Conservation (phyloP, 148 eudicot genomes). For the Euryodendron excelsum region DNA sequence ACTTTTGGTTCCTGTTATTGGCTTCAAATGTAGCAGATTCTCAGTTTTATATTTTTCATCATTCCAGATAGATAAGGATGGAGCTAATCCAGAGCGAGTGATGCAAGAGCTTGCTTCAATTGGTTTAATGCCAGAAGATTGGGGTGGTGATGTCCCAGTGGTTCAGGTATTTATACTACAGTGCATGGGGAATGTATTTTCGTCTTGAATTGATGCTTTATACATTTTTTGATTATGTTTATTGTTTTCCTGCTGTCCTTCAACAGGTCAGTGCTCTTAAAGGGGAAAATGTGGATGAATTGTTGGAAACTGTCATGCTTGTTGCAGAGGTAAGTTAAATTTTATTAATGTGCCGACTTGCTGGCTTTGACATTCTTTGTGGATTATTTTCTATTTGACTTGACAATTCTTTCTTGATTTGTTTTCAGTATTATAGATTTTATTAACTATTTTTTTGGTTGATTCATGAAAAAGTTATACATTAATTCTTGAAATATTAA, state of each 20-base stretch:
- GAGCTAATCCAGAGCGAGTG: slow-evolving; percentile 95
- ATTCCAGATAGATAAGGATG: slow-evolving; percentile 87
- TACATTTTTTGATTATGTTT: neutral
- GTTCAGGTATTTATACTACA: slow-evolving; percentile 55
- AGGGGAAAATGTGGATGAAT: slow-evolving; percentile 84
- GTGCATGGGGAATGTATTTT: neutral
- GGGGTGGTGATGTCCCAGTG: slow-evolving; percentile 96
- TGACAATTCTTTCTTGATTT: neutral
- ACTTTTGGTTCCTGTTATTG: neutral
- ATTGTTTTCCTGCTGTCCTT: slow-evolving; percentile 13
- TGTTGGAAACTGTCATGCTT: slow-evolving; percentile 91
- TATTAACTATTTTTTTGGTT: neutral
- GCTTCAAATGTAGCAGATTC: neutral
- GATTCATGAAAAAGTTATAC: neutral
- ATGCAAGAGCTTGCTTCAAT: slow-evolving; percentile 93
- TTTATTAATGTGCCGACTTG: neutral
- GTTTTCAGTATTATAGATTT: neutral
- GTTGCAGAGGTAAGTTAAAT: slow-evolving; percentile 79
- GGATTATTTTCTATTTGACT: neutral
- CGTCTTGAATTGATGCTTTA: neutral
- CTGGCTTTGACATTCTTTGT: slow-evolving; percentile 14
- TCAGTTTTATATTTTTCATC: slow-evolving; percentile 11
- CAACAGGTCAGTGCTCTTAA: slow-evolving; percentile 93
- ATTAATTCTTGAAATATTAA: neutral
- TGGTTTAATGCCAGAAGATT: slow-evolving; percentile 91